These are phyloP conservation scores for Pythium rhizo-oryzae DNA, from an alignment of 352 stramenopile species.

Conservation along the genomic window DNA sequence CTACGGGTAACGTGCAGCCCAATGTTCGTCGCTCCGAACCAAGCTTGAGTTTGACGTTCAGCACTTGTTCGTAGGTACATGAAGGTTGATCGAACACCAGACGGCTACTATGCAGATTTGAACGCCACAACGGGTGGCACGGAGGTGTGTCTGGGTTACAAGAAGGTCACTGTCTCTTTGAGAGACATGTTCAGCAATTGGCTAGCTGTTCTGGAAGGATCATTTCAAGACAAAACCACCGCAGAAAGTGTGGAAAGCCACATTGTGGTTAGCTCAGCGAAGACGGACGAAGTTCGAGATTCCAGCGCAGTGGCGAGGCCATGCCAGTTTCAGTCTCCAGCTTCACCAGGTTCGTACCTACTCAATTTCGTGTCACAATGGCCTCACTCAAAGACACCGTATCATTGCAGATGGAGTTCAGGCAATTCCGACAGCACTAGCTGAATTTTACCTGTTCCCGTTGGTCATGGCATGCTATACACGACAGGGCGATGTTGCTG, in stretches of 20 bases:
- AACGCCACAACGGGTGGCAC: slow-evolving; percentile 74
- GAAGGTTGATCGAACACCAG: slow-evolving; percentile 72
- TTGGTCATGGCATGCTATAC: slow-evolving; percentile 80
- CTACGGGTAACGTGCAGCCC: slow-evolving; percentile 50
- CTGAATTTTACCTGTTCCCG: slow-evolving; percentile 80
- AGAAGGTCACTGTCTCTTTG: slow-evolving; percentile 39
- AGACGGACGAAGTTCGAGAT: slow-evolving; percentile 27
- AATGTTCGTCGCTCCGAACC: not conserved
- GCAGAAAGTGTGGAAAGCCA: not conserved
- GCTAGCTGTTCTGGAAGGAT: slow-evolving; percentile 2
- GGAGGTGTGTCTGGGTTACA: slow-evolving; percentile 83
- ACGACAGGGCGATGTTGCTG: slow-evolving; percentile 60
- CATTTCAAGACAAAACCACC: not conserved
- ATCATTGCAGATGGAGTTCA: not conserved
- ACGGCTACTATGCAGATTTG: slow-evolving; percentile 71
- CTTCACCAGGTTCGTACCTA: not conserved
- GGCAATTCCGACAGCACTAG: slow-evolving; percentile 9
- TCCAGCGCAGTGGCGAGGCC: not conserved
- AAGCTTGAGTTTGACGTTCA: not conserved
- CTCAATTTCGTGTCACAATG: not conserved
- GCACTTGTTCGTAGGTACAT: slow-evolving; percentile 48
- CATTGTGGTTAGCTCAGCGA: not conserved
- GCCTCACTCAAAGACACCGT: not conserved
- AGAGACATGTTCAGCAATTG: slow-evolving; percentile 9
- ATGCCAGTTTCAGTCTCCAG: not conserved